Percentiles rank a stretch among this genome's conserved stretches.
Evolutionary conservation across 305 asterid genomes (phyloP).

Genomic region (Lippia alba): DNA sequence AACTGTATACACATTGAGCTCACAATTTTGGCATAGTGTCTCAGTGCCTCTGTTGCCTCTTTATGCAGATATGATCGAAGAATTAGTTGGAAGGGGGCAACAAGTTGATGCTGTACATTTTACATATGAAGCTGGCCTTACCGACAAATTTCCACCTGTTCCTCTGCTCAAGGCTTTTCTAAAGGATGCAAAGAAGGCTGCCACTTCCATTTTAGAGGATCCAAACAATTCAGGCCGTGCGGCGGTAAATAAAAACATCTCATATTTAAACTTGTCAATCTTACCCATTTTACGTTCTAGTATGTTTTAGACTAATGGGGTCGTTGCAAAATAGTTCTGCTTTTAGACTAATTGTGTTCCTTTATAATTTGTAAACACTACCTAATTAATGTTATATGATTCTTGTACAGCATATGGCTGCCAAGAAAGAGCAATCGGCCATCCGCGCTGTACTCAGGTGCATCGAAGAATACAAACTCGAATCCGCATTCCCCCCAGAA

Average conservation of each 20-base stretch:
- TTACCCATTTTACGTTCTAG: neutral
- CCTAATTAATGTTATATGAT: too few relatives aligned
- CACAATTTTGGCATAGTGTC: conserved; percentile 36
- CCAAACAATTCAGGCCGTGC: conserved; percentile 90
- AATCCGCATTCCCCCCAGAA: conserved; percentile 80
- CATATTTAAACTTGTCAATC: neutral
- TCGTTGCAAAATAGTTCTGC: too few relatives aligned
- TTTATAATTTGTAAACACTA: too few relatives aligned
- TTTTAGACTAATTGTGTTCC: too few relatives aligned
- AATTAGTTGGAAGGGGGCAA: conserved; percentile 91
- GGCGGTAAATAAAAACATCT: conserved; percentile 46
- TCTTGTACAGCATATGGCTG: conserved; percentile 74
- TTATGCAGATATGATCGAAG: conserved; percentile 86
- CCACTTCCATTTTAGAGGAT: conserved; percentile 74
- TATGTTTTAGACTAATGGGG: too few relatives aligned
- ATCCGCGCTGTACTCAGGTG: conserved; percentile 91
- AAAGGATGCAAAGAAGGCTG: conserved; percentile 89
- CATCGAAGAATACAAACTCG: conserved; percentile 96
- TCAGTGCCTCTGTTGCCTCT: conserved; percentile 28
- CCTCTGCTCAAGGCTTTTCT: conserved; percentile 91
- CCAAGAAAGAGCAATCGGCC: conserved; percentile 96
- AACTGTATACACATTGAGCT: neutral
- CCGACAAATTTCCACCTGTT: conserved; percentile 79
- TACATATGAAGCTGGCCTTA: conserved; percentile 89
- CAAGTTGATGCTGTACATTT: conserved; percentile 99